Evolutionary conservation across 495 filamentous ascomycete genomes (phyloP).

Genomic region (Trichodelitschia bisporula): DNA sequence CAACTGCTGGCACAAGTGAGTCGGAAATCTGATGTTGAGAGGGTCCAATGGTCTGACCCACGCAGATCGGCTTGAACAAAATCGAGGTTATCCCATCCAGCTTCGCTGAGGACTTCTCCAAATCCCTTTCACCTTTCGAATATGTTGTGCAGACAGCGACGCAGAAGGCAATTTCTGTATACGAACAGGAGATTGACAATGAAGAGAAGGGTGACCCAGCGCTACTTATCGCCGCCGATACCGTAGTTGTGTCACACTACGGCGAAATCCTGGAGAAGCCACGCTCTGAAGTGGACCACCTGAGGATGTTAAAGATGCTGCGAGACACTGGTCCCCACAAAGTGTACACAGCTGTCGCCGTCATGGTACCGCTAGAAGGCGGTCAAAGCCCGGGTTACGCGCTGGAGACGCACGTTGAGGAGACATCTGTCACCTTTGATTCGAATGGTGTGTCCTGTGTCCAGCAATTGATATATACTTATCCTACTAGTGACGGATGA

Average conservation of each 20-base stretch:
- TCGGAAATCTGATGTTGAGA: neutral
- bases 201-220: conserved; percentile 39
- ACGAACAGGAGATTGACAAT: conserved; percentile 38
- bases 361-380: conserved; percentile 54
- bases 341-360: conserved; percentile 61
- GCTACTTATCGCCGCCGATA: conserved; percentile 78
- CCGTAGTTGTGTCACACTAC: conserved; percentile 51
- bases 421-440: conserved; percentile 67
- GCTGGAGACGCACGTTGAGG: conserved; percentile 57
- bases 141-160: conserved; percentile 77
- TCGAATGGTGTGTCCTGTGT: conserved; percentile 14
- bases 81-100: conserved; percentile 63
- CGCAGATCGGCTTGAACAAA: conserved; percentile 41
- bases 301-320: conserved; percentile 55
- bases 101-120: conserved; percentile 60
- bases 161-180: conserved; percentile 59
- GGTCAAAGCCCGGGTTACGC: conserved; percentile 64
- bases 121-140: conserved; percentile 56
- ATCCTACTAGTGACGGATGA: conserved; percentile 38
- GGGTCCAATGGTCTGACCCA: neutral
- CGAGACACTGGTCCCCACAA: conserved; percentile 50
- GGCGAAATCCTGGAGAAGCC: conserved; percentile 83
- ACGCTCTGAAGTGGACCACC: conserved; percentile 48
- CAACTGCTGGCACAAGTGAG: conserved; percentile 43
- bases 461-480: neutral